These are phyloP conservation scores for Botrytis byssoidea DNA, from an alignment of 2,329 filamentous ascomycete species.

Conservation along the genomic window DNA sequence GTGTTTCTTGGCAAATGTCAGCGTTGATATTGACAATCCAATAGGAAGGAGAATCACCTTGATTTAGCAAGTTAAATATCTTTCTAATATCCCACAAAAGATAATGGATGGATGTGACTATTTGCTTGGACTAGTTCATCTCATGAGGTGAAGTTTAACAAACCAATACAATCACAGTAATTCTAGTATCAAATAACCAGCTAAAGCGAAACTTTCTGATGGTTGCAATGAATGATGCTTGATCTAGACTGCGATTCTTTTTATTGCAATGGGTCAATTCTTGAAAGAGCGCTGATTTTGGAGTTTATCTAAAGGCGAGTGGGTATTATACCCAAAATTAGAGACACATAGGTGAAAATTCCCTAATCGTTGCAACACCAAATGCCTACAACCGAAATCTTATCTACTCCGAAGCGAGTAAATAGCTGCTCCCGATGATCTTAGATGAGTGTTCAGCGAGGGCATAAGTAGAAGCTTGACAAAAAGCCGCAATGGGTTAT, in stretches of 20 bases:
- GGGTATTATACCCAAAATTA: too few relatives aligned
- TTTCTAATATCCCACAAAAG: not conserved
- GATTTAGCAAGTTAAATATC: not conserved
- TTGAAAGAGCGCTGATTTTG: too few relatives aligned
- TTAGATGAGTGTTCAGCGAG: constrained; percentile 8
- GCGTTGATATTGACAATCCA: not conserved
- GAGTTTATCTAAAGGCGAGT: too few relatives aligned
- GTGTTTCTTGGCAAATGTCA: not conserved
- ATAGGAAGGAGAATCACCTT: not conserved
- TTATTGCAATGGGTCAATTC: too few relatives aligned
- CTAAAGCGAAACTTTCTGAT: not conserved
- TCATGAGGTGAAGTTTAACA: not conserved
- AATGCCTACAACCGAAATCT: too few relatives aligned
- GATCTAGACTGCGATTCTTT: too few relatives aligned
- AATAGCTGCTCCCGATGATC: not conserved
- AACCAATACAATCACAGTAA: not conserved
- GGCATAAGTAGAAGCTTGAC: constrained; percentile 1
- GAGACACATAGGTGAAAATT: too few relatives aligned
- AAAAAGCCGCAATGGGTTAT: not conserved
- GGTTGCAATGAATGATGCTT: too few relatives aligned
- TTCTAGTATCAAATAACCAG: not conserved
- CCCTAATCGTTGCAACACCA: fast-evolving
- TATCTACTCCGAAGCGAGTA: too few relatives aligned
- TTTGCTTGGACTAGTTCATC: not conserved
- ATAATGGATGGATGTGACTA: not conserved